Evolutionary conservation across 176 grass and related monocot species (phyloP).

Genomic region (Aegilops umbellulata): DNA sequence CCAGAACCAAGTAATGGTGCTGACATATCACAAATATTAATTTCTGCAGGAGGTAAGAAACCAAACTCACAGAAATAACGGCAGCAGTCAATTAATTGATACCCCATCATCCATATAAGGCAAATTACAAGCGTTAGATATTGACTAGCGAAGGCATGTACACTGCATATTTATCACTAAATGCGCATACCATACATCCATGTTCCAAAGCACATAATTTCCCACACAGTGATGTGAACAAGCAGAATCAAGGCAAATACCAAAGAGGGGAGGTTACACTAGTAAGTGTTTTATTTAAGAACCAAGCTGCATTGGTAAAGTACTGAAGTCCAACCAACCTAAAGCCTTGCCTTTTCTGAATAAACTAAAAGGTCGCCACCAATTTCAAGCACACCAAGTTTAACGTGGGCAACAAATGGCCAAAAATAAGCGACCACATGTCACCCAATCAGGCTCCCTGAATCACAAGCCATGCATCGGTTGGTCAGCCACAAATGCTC

Average conservation of each 20-base stretch:
- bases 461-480: background rate
- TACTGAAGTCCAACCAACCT: background rate
- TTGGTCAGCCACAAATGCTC: background rate
- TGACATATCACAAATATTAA: background rate
- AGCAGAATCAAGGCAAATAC: background rate
- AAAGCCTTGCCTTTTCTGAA: background rate
- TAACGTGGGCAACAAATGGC: background rate
- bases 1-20: too few relatives aligned
- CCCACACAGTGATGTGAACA: background rate
- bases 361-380: background rate
- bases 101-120: background rate
- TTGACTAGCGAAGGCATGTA: background rate
- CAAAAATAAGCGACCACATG: background rate
- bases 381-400: background rate
- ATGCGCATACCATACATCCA: background rate
- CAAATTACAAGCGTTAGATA: background rate
- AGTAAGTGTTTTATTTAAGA: background rate
- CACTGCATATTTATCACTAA: background rate
- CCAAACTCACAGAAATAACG: background rate
- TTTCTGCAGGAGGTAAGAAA: background rate
- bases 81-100: background rate
- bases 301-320: background rate
- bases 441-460: background rate
- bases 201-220: background rate
- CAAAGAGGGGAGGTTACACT: background rate